A percentile compares a stretch with the other conserved stretches of the same genome.
Evolutionary conservation across 2,329 filamentous ascomycete genomes (phyloP).

Genomic region (Ophiostoma ips): DNA sequence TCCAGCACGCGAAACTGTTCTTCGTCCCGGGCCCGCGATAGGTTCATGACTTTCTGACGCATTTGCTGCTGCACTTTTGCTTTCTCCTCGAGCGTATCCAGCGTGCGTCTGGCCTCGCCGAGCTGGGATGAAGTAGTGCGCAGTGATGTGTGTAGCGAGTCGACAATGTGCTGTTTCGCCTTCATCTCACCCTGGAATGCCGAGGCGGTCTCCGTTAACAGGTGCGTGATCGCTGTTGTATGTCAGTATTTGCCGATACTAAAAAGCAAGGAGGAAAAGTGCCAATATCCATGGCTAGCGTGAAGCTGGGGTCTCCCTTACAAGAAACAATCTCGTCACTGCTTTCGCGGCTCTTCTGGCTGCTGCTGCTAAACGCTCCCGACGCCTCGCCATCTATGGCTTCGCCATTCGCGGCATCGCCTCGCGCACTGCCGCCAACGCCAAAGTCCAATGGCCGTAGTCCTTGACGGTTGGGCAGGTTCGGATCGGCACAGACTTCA

Average conservation of each 20-base stretch:
- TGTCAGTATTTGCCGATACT: slow-evolving; percentile 18
- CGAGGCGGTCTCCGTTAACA: slow-evolving; percentile 64
- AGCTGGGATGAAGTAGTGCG: slow-evolving; percentile 68
- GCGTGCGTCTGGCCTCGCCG: slow-evolving; percentile 57
- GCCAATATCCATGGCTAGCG: no score
- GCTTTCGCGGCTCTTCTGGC: slow-evolving; percentile 51
- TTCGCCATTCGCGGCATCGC: slow-evolving; percentile 30
- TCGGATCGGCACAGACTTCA: slow-evolving; percentile 88
- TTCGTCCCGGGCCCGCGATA: slow-evolving; percentile 59
- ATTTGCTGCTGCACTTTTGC: slow-evolving; percentile 51
- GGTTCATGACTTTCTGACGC: slow-evolving; percentile 62
- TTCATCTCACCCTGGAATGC: slow-evolving; percentile 71
- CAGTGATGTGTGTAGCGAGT: slow-evolving; percentile 67
- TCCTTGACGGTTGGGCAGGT: slow-evolving; percentile 79
- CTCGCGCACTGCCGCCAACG: slow-evolving; percentile 53
- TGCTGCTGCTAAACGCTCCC: slow-evolving; percentile 31
- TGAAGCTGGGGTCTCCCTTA: no score
- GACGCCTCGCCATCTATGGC: slow-evolving; percentile 28
- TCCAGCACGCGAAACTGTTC: slow-evolving; percentile 43
- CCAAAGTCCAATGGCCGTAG: slow-evolving; percentile 89
- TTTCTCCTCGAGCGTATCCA: slow-evolving; percentile 57
- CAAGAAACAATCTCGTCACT: slow-evolving; percentile 68
- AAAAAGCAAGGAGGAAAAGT: no score
- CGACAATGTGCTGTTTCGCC: slow-evolving; percentile 70
- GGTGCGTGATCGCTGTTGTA: slow-evolving; percentile 58